Evolutionary conservation across 2,329 filamentous ascomycete genomes (phyloP).

Genomic region (Bipolaris sorokiniana): DNA sequence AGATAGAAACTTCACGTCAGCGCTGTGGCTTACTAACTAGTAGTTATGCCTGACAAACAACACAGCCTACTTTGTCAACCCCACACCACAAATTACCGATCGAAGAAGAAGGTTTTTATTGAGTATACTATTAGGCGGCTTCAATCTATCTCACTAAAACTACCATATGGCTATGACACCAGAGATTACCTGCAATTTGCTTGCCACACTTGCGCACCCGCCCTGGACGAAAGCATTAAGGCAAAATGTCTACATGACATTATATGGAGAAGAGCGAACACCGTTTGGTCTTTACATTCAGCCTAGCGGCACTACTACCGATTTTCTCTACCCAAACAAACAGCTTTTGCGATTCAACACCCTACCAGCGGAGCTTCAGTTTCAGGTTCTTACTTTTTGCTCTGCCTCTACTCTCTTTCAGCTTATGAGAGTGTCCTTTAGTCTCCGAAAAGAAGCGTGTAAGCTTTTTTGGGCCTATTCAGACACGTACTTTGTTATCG

Average conservation of each 20-base stretch:
- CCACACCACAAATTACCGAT: neutral
- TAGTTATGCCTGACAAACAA: neutral
- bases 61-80: neutral
- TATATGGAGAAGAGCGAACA: neutral
- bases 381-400: conserved; percentile 21
- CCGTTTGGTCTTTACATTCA: neutral
- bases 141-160: neutral
- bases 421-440: conserved; percentile 20
- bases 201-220: neutral
- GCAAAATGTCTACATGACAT: neutral
- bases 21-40: neutral
- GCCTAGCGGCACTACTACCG: neutral
- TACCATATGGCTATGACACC: neutral
- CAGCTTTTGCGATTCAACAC: neutral
- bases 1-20: neutral
- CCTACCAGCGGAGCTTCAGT: conserved; percentile 22
- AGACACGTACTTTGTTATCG: neutral
- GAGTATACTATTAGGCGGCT: too few species aligned
- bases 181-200: neutral
- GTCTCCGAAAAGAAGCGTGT: conserved; percentile 22
- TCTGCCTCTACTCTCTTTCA: conserved; percentile 22
- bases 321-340: too few species aligned
- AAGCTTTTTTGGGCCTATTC: conserved; percentile 26
- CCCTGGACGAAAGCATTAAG: neutral
- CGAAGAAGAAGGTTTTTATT: neutral